Percentiles rank a stretch among this genome's conserved stretches.
Conservation (phyloP, 2,329 filamentous ascomycete species). For the Bipolaris gigantea region DNA sequence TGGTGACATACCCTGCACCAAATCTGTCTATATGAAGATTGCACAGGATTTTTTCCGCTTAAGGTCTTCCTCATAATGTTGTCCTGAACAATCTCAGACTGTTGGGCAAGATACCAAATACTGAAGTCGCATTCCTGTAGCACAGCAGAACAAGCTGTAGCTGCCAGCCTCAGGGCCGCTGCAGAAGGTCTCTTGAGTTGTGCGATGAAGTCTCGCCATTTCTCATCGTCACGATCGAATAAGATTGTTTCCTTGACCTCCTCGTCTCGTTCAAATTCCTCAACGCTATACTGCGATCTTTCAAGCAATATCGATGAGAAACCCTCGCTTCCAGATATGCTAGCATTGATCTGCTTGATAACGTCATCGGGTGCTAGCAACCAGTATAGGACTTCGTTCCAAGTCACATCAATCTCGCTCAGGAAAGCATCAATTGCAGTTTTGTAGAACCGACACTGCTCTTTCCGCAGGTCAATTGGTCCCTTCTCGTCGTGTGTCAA, state of each 20-base stretch:
- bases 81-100: slow-evolving; percentile 21
- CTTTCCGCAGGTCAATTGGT: slow-evolving; percentile 38
- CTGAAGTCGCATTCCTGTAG: slow-evolving; percentile 40
- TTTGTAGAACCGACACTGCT: slow-evolving; percentile 43
- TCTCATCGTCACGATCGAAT: slow-evolving; percentile 31
- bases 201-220: slow-evolving; percentile 38
- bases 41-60: neutral
- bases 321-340: neutral
- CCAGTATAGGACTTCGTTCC: slow-evolving; percentile 46
- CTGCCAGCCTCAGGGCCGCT: slow-evolving; percentile 35
- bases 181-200: slow-evolving; percentile 31
- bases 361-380: slow-evolving; percentile 37
- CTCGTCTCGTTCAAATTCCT: slow-evolving; percentile 16
- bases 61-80: slow-evolving; percentile 9
- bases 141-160: slow-evolving; percentile 44
- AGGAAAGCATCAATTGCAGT: slow-evolving; percentile 43
- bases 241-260: slow-evolving; percentile 4
- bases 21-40: slow-evolving; percentile 24
- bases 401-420: slow-evolving; percentile 38
- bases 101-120: slow-evolving; percentile 48
- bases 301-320: slow-evolving; percentile 21
- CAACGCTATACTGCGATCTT: slow-evolving; percentile 30
- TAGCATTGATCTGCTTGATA: slow-evolving; percentile 17
- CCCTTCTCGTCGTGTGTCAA: slow-evolving; percentile 21
- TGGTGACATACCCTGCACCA: slow-evolving; percentile 39